Base-by-base conservation (phyloP, 2,329 filamentous ascomycete genomes). In the Lizonia empirigonia region DNA sequence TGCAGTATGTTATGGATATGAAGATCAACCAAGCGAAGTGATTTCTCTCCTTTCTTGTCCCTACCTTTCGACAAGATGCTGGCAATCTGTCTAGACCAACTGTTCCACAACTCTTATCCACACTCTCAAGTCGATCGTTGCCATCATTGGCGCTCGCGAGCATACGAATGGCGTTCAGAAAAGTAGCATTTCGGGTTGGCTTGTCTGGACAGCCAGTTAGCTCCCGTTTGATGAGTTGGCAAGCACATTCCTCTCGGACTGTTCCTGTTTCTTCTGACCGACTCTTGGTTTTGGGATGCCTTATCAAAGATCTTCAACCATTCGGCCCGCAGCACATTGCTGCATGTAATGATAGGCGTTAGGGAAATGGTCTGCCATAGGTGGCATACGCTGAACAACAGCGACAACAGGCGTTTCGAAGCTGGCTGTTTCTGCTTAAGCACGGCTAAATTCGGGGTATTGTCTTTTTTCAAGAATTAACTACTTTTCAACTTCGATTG, bases 1-100 rank as follows among this genome's bases (percentile, higher is more conserved):
- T 76, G 74, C 72, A 76, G 54, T 74, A 75, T 46, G 72, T 75
- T 20, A 71, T 74, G 67, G 69, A 75, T 44, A 56, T 76, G 39
- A 74, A 74, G 65, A 65, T 73, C 55, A 69, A 71, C 30, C 67
- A 69, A 35, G 53, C 44, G 8, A 63, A 64, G 48, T 58, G 41
- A 53, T 37, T 7, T 24, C n/a, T n/a, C 22, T 40, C 26, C 23
- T 15, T 26, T 13, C 16, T 41, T 33, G 26, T 15, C 19, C 27
- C 20, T 22, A 16, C 13, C 26, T 20, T 30, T 34, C 7, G 37
- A 42, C 37, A 50, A 33, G 52, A 58, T 60, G 54, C 56, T 40
- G 56, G 49, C 38, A 52, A 33, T 47, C 18, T 38, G 49, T 52
- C 49, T 46, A 18, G 20, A 41, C 13, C 12, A 26, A 32, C 20